Percentiles rank a stretch among this genome's conserved stretches.
Evolutionary conservation across 2,329 filamentous ascomycete species (phyloP).

Genomic region (Tolypocladium cylindrosporum): DNA sequence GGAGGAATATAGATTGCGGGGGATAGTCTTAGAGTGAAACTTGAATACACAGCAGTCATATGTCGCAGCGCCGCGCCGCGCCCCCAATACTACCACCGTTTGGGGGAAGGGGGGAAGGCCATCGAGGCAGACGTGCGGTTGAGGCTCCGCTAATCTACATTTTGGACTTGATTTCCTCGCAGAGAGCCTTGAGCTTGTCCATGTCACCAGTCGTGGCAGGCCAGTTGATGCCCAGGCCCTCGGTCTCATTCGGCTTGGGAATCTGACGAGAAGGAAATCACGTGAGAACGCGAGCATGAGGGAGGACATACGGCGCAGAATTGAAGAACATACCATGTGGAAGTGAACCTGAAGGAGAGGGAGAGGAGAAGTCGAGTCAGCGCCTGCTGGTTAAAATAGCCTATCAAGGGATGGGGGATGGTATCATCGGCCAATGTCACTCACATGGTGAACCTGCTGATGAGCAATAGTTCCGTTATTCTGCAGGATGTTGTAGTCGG

Average conservation of each 20-base stretch:
- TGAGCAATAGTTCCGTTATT: conserved; percentile 92
- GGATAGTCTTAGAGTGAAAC: neutral
- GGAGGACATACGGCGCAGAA: neutral
- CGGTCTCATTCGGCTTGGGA: conserved; percentile 76
- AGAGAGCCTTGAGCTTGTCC: conserved; percentile 69
- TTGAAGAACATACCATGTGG: conserved; percentile 59
- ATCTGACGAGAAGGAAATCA: conserved; percentile 46
- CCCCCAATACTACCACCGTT: neutral
- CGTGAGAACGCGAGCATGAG: neutral
- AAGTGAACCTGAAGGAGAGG: conserved; percentile 61
- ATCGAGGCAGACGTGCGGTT: neutral
- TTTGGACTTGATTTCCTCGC: conserved; percentile 80
- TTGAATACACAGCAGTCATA: neutral
- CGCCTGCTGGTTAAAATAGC: neutral
- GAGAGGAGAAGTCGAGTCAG: neutral
- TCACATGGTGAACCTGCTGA: conserved; percentile 84
- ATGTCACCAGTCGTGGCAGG: conserved; percentile 67
- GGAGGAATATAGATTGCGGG: neutral
- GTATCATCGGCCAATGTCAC: conserved; percentile 12
- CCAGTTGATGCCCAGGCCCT: conserved; percentile 77
- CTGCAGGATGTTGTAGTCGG: conserved; percentile 88
- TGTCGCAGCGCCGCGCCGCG: neutral
- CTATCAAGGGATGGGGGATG: neutral
- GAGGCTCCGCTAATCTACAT: conserved; percentile 45
- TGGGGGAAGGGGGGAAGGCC: neutral